Evolutionary conservation across 2,329 filamentous ascomycete genomes (phyloP).

Genomic region (Chrysosporium queenslandicum): DNA sequence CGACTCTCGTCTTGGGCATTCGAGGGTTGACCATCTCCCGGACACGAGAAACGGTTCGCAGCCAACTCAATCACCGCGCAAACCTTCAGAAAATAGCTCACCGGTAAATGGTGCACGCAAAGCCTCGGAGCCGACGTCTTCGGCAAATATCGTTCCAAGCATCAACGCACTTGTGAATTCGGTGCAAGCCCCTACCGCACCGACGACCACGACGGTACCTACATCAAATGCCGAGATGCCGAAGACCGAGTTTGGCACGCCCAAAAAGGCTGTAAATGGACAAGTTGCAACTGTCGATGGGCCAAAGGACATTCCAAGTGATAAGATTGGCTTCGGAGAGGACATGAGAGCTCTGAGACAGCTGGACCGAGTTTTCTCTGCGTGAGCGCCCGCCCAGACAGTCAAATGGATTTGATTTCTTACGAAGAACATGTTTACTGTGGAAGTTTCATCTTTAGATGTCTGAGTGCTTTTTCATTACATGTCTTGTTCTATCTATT

Average conservation of each 20-base stretch:
- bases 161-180: constrained; percentile 42
- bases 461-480: not conserved
- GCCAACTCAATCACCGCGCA: constrained; percentile 25
- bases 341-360: constrained; percentile 57
- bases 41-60: constrained; percentile 3
- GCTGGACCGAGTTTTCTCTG: constrained; percentile 47
- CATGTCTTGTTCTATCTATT: not conserved
- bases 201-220: constrained; percentile 20
- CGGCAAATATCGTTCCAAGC: constrained; percentile 43
- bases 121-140: constrained; percentile 22
- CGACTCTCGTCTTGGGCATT: not conserved
- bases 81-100: constrained; percentile 17
- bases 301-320: constrained; percentile 47
- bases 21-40: not conserved
- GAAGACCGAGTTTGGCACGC: constrained; percentile 2
- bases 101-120: constrained; percentile 19
- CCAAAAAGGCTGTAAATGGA: not conserved
- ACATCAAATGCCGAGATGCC: constrained; percentile 17
- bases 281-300: constrained; percentile 21
- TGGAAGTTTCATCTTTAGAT: not conserved
- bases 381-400: constrained; percentile 19
- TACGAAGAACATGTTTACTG: not conserved
- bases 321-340: constrained; percentile 50
- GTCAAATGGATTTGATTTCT: not conserved
- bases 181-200: constrained; percentile 21